Evolutionary conservation across 345 rosid species (phyloP), one percentile per base, ranked within the genome.

Genomic region (Salix caprea): DNA sequence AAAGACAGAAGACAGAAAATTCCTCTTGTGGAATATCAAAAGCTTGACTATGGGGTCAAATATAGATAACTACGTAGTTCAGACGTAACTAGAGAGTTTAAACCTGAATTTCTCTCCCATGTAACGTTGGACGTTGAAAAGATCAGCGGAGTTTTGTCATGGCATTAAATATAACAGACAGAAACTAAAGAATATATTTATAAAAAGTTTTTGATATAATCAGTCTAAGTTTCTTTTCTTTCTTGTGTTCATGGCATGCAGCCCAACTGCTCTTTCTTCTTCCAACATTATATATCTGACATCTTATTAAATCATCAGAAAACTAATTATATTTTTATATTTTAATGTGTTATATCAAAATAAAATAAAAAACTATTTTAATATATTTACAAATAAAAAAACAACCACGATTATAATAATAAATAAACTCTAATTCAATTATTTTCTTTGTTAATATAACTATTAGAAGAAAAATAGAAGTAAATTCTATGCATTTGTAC

Each of bases 51-150:
- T 50, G 11, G 13, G 9, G 30, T 39, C 18, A 62, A 30, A 70
- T 46, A 14, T 32, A n/a, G 80, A 70, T 32, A 77, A 56, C n/a
- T 19, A 21, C 46, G 64, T 46, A n/a, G 79, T 3, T 75, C 42
- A 42, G 74, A 76, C 69, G n/a, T 2, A 70, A 50, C 50, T 56
- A 28, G 14, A 61, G 37, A 70, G 44, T 4, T 32, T 30, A 32
- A 15, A 77, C 50, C 65, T 11, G 34, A 70, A 61, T 21, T 64
- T 56, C 72, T 54, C 44, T 64, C 18, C 60, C 23, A 19, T 7
- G 23, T 2, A 4, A 58, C 62, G 24, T 58, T 9, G 28, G 30
- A 44, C 74, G 48, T 1, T 70, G 62, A 5, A 62, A 76, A 54
- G 37, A 30, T 14, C 16, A 60, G 44, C 46, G 12, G 68, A 58